Conservation (phyloP, 345 rosid genomes). For the Boechera stricta region DNA sequence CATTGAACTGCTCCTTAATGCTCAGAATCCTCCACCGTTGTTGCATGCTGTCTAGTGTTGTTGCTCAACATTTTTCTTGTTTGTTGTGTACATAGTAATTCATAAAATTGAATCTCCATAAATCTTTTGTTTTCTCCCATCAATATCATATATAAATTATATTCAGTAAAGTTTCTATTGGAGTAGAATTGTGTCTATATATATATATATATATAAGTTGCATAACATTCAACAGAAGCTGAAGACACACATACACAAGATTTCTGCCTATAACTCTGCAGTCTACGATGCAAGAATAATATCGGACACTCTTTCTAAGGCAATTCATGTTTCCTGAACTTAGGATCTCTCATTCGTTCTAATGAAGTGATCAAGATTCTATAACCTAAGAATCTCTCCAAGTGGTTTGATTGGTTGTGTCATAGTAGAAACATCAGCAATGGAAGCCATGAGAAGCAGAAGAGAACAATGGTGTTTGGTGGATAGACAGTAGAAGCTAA, state of each 20-base stretch:
- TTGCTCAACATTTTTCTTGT: neutral
- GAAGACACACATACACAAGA: slow-evolving; percentile 33
- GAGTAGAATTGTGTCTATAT: slow-evolving; percentile 23
- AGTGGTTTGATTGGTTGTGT: slow-evolving; percentile 31
- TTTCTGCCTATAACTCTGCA: slow-evolving; percentile 32
- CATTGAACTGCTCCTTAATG: slow-evolving; percentile 45
- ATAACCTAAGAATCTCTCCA: slow-evolving; percentile 40
- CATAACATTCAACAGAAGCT: slow-evolving; percentile 33
- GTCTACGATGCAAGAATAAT: slow-evolving; percentile 35
- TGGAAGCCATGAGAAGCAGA: slow-evolving; percentile 51
- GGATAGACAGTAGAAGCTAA: slow-evolving; percentile 49
- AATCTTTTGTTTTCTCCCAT: slow-evolving; percentile 7
- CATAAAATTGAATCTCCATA: slow-evolving; percentile 24
- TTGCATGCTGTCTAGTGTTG: slow-evolving; percentile 53
- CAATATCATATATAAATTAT: neutral
- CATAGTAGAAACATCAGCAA: slow-evolving; percentile 51
- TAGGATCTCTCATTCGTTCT: slow-evolving; percentile 21
- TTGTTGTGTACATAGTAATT: slow-evolving; percentile 40
- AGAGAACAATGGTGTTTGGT: slow-evolving; percentile 44
- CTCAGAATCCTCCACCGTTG: slow-evolving; percentile 49
- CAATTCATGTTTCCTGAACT: slow-evolving; percentile 11
- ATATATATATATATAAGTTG: slow-evolving; percentile 37
- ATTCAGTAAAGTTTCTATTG: slow-evolving; percentile 13
- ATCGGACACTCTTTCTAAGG: slow-evolving; percentile 33
- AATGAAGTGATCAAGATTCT: slow-evolving; percentile 31